Evolutionary conservation across 1,139 yeast species (phyloP).

Genomic region (Lodderomyces theae): DNA sequence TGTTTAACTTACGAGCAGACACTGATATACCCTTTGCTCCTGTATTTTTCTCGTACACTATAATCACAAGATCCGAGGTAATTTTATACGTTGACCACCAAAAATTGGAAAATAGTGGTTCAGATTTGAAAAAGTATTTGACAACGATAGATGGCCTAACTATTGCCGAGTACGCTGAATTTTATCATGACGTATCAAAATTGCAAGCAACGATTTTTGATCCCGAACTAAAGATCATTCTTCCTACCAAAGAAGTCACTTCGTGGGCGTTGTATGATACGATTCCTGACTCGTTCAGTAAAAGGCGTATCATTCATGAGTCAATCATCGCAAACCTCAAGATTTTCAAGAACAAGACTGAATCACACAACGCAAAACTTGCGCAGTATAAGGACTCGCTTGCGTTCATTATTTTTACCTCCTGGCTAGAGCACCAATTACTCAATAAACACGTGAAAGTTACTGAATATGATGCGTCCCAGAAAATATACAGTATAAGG

Average conservation of each 20-base stretch:
- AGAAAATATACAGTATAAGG: slow-evolving; percentile 42
- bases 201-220: slow-evolving; percentile 21
- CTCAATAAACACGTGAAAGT: slow-evolving; percentile 23
- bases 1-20: slow-evolving; percentile 48
- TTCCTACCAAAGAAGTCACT: slow-evolving; percentile 32
- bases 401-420: slow-evolving; percentile 36
- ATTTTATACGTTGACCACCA: slow-evolving; percentile 35
- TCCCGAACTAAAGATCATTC: slow-evolving; percentile 21
- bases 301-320: slow-evolving; percentile 23
- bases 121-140: slow-evolving; percentile 25
- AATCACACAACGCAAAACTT: slow-evolving; percentile 35
- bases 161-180: slow-evolving; percentile 29
- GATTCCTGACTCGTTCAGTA: slow-evolving; percentile 30
- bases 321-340: slow-evolving; percentile 39
- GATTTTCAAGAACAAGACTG: slow-evolving; percentile 37
- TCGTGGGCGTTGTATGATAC: slow-evolving; percentile 34
- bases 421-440: slow-evolving; percentile 44
- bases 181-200: slow-evolving; percentile 29
- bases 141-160: slow-evolving; percentile 25
- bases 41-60: slow-evolving; percentile 47
- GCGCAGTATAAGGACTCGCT: slow-evolving; percentile 47
- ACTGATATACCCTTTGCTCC: slow-evolving; percentile 48
- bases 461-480: slow-evolving; percentile 44
- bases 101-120: slow-evolving; percentile 27
- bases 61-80: slow-evolving; percentile 31